These are phyloP conservation scores for Rubia yunnanensis DNA, from an alignment of 257 asterid species.

Conservation along the genomic window DNA sequence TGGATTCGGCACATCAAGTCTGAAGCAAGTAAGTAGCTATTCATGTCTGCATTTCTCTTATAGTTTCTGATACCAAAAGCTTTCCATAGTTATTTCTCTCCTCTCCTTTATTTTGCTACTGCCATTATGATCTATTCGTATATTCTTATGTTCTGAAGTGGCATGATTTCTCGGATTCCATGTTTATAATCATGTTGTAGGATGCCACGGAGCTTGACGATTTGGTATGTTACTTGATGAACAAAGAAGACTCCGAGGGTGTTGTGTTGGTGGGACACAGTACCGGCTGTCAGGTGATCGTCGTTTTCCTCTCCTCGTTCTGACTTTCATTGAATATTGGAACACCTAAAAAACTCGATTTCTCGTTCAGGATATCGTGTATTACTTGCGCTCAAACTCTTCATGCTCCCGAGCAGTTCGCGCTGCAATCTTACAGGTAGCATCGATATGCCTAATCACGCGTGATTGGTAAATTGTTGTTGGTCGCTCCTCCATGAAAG, in stretches of 20 bases:
- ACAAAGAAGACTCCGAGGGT: constrained; percentile 91
- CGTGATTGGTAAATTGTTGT: no score
- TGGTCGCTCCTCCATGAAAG: neutral
- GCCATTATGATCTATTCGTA: neutral
- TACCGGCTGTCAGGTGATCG: constrained; percentile 85
- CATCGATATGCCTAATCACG: neutral
- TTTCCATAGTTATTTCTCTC: constrained; percentile 7
- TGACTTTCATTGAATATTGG: neutral
- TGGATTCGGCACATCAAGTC: constrained; percentile 92
- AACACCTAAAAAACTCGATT: constrained; percentile 7
- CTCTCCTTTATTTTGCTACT: constrained; percentile 2
- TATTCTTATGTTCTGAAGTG: neutral
- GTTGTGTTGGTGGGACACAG: constrained; percentile 93
- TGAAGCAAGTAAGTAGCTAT: constrained; percentile 61
- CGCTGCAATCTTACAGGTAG: constrained; percentile 91
- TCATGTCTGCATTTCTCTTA: neutral
- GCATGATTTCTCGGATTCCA: neutral
- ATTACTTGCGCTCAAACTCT: constrained; percentile 80
- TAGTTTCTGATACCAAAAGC: neutral
- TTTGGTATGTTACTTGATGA: constrained; percentile 77
- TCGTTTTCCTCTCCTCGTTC: neutral
- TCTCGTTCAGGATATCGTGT: constrained; percentile 62
- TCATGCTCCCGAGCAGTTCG: constrained; percentile 96
- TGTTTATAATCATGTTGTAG: constrained; percentile 24
- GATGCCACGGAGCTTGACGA: constrained; percentile 87